These are phyloP conservation scores for Starmerella geochares DNA, from an alignment of 805 yeast genomes.

Conservation along the genomic window DNA sequence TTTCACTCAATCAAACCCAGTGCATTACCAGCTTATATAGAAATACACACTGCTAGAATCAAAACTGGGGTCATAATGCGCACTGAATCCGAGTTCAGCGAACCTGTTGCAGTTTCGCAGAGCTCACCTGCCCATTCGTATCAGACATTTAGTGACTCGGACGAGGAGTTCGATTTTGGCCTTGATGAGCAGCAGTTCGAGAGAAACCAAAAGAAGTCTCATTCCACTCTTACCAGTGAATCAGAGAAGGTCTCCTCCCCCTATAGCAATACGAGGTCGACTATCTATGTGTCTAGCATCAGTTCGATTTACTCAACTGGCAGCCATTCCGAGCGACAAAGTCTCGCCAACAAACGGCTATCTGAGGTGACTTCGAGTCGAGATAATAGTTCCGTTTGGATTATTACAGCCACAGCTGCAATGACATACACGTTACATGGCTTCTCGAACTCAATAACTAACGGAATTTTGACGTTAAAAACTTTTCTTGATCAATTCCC, in stretches of 20 bases:
- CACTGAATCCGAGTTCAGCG: neutral
- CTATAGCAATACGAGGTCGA: too few relatives aligned
- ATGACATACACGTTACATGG: constrained; percentile 35
- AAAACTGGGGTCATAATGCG: neutral
- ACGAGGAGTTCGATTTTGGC: neutral
- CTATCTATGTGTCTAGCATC: neutral
- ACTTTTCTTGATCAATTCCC: constrained; percentile 26
- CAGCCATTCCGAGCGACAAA: neutral
- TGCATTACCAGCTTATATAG: neutral
- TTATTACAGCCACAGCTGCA: constrained; percentile 20
- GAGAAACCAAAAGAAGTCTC: too few relatives aligned
- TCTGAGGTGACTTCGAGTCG: constrained; percentile 7
- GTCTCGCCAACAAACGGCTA: constrained; percentile 13
- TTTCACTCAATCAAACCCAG: constrained; percentile 4
- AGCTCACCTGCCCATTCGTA: neutral
- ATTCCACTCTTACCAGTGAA: too few relatives aligned
- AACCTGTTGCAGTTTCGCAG: neutral
- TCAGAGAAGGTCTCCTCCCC: neutral
- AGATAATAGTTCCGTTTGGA: constrained; percentile 7
- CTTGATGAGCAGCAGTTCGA: too few relatives aligned
- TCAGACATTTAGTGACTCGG: neutral
- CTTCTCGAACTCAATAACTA: constrained; percentile 65
- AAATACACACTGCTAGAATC: neutral
- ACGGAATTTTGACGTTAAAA: constrained; percentile 25
- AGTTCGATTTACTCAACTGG: neutral